Evolutionary conservation across 257 asterid species (phyloP), one percentile per base, ranked within the genome.

Genomic region (Nicotiana tabacum): DNA sequence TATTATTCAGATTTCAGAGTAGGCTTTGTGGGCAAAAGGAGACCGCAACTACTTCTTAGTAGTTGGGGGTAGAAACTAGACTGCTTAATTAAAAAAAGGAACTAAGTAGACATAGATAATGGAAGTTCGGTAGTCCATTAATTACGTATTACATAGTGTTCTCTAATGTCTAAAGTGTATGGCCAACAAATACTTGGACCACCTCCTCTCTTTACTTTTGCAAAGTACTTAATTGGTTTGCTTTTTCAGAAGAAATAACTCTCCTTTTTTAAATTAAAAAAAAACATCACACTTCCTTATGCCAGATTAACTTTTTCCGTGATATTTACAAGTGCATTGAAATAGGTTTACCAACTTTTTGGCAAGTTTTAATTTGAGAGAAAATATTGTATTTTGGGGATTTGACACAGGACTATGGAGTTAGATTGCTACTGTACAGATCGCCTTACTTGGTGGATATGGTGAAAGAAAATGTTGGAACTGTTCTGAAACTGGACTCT

Each of bases 401-500:
- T 39, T 0, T 70, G 5, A 30, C 56, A 53, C 87, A 95, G 99
- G 96, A 96, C 24, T 94, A 91, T 80, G 91, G 91, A 53, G 93
- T 96, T 4, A 88, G 83, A 64, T 81, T 96, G 81, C 57, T 94
- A 9, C 81, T 96, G 9, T 92, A 94, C 79, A 94, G 97, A 10
- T 91, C 97, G 4, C 96, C 91, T 33, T 94, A 90, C 82, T 79
- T 96, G 18, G 99, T 94, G 29, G 99, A 96, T 81, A 82, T 94
- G 80, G 94, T 86, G 78, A 89, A 27, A 10, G 91, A 91, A 80
- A 87, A 88, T 1, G 87, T 67, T 30, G 97, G 97, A 12, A 85
- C 86, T 18, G 93, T 95, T 72, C 57, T 95, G 17, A 91, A 92
- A 66, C 81, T 95, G 12, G 96, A 92, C 29, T 95, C 98, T 9